Evolutionary conservation across 257 asterid species (phyloP), one percentile per base, ranked within the genome.

Genomic region (Fraxinus excelsior): DNA sequence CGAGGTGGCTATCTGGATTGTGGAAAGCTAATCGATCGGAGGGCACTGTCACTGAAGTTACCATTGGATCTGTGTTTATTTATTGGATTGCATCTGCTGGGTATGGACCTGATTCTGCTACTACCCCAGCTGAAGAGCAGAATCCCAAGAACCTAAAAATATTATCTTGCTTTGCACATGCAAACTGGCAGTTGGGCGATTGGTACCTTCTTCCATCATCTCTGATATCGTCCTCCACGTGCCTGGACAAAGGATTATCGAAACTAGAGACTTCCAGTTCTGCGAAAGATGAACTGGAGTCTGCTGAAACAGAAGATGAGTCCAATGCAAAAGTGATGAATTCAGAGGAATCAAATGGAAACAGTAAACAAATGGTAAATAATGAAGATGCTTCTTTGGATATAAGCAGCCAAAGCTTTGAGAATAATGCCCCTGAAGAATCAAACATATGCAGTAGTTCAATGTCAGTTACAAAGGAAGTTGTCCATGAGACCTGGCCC

Each of bases 11-110:
- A 74, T 91, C 97, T 80, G 97, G 99, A 76, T 83, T 85, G 58
- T 96, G 97, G 99, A 94, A 90, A 91, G 93, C 97, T 49, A 91
- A 87, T 78, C 86, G 96, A 23, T 60, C 87, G 67, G 98, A 92
- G 83, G 99, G 99, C 34, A 94, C 97, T 13, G 97, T 96, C 67
- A 92, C 94, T 25, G 91, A 89, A 80, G 99, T 96, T 82, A 90
- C 98, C 31, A 92, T 96, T 64, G 99, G 96, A 26, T 93, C 99
- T 28, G 97, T 92, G 73, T 90, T 85, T 70, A 87, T 94, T 79
- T 87, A 91, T 82, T 96, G 98, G 99, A 92, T 96, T 83, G 97
- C 98, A 60, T 96, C 99, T 78, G 97, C 99, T 75, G 97, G 97
- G 34, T 92, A 91, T 87, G 99, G 97, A 26, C 88, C 96, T 13